Conservation (phyloP, 1,284 basidiomycete species). For the Lignosus rhinocerotis region DNA sequence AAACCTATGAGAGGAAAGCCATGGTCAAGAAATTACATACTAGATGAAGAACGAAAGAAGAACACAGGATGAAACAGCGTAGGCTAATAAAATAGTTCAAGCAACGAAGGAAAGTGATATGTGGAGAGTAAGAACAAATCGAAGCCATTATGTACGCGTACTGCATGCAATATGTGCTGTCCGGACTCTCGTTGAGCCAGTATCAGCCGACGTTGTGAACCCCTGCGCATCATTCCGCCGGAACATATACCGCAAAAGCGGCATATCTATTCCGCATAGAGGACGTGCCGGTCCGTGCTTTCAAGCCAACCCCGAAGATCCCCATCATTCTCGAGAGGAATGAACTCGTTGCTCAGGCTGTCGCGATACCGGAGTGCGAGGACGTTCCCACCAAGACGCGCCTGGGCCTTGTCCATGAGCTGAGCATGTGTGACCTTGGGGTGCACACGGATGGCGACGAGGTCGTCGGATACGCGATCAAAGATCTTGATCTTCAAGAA, state of each 20-base stretch:
- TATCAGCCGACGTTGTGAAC: conserved; percentile 1
- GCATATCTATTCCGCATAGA: conserved; percentile 73
- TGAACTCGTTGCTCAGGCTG: conserved; percentile 63
- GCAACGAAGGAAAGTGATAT: conserved; percentile 14
- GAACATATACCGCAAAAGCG: neutral
- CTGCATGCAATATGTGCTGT: conserved; percentile 11
- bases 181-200: conserved; percentile 1
- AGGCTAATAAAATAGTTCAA: conserved; percentile 32
- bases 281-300: conserved; percentile 82
- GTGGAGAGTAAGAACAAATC: conserved; percentile 16
- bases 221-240: neutral
- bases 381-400: conserved; percentile 82
- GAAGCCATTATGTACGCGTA: conserved; percentile 17
- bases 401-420: conserved; percentile 89
- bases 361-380: conserved; percentile 69
- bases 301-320: conserved; percentile 83
- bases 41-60: conserved; percentile 17
- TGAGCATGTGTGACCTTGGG: conserved; percentile 86
- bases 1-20: conserved; percentile 15
- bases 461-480: conserved; percentile 86
- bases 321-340: conserved; percentile 69
- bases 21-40: conserved; percentile 7
- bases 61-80: conserved; percentile 19
- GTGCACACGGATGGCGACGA: conserved; percentile 97
- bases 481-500: conserved; percentile 99